phyloP scores from a whole-genome alignment of 805 yeast species.

The Candida succiphila region DNA sequence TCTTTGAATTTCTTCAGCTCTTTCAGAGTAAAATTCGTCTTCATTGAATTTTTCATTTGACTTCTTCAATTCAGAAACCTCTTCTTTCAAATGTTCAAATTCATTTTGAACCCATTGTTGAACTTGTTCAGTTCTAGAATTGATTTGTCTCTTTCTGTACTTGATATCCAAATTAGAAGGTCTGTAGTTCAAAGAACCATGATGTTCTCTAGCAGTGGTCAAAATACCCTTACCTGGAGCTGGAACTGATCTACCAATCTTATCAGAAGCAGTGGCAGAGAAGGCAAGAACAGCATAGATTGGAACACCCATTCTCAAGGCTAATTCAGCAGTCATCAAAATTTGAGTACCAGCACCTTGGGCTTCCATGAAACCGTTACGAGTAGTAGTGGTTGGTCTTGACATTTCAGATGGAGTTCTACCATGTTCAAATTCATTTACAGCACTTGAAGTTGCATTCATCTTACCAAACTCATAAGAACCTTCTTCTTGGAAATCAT shows the following conservation, averaged over 20 bases:
- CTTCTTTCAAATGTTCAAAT: slow-evolving; percentile 57
- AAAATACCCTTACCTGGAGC: slow-evolving; percentile 99
- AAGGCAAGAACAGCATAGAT: slow-evolving; percentile 90
- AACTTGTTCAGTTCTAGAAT: slow-evolving; percentile 67
- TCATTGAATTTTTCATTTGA: slow-evolving; percentile 42
- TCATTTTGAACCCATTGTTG: slow-evolving; percentile 81
- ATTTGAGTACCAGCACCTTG: slow-evolving; percentile 99
- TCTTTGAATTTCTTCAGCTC: slow-evolving; percentile 77
- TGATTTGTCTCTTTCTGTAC: slow-evolving; percentile 89
- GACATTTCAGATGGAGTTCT: slow-evolving; percentile 99
- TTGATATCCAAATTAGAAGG: slow-evolving; percentile 78
- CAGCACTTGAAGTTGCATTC: slow-evolving; percentile 94
- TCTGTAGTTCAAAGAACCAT: slow-evolving; percentile 67
- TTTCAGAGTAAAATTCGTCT: slow-evolving; percentile 56
- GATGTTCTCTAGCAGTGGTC: slow-evolving; percentile 94
- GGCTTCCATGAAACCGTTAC: slow-evolving; percentile 98
- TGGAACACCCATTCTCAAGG: slow-evolving; percentile 98
- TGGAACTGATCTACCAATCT: slow-evolving; percentile 97
- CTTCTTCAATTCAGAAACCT: slow-evolving; percentile 43
- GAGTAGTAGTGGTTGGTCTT: slow-evolving; percentile 92
- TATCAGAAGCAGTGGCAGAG: slow-evolving; percentile 96
- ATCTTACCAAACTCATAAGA: slow-evolving; percentile 96
- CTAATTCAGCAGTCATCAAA: slow-evolving; percentile 90
- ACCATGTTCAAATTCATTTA: slow-evolving; percentile 85
- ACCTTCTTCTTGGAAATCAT: slow-evolving; percentile 99